Evolutionary conservation across 2,329 filamentous ascomycete species (phyloP).

Genomic region (Aspergillus quadricinctus): DNA sequence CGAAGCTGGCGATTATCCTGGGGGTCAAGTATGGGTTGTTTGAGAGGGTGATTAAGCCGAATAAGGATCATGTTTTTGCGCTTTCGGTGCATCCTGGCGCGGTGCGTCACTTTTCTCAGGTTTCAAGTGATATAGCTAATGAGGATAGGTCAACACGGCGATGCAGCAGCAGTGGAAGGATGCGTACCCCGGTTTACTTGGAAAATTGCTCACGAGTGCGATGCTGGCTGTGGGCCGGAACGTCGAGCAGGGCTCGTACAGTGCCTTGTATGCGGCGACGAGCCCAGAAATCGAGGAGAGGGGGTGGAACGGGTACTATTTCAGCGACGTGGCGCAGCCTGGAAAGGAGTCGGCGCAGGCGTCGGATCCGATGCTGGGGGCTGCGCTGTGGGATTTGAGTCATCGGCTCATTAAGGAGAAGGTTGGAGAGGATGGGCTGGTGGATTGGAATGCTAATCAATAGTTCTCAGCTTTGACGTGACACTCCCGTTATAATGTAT

Average conservation of each 20-base stretch:
- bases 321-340: slow-evolving; percentile 35
- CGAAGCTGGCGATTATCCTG: slow-evolving; percentile 44
- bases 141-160: slow-evolving; percentile 38
- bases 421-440: slow-evolving; percentile 37
- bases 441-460: slow-evolving; percentile 27
- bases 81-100: slow-evolving; percentile 41
- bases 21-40: slow-evolving; percentile 41
- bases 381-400: slow-evolving; percentile 40
- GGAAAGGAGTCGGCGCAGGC: slow-evolving; percentile 40
- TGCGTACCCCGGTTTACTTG: slow-evolving; percentile 41
- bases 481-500: too few species aligned
- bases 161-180: slow-evolving; percentile 48
- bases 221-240: slow-evolving; percentile 35
- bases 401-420: slow-evolving; percentile 39
- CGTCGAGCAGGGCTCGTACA: slow-evolving; percentile 43
- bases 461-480: too few species aligned
- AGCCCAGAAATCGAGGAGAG: slow-evolving; percentile 41
- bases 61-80: slow-evolving; percentile 40
- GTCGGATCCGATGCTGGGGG: slow-evolving; percentile 35
- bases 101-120: neutral
- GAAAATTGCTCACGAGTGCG: slow-evolving; percentile 34
- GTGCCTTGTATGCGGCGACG: slow-evolving; percentile 42
- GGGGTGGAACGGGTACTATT: slow-evolving; percentile 43
- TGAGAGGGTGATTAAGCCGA: slow-evolving; percentile 40
- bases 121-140: neutral